These are phyloP conservation scores for Solioccasus polychromus DNA, from an alignment of 768 basidiomycete genomes.

Conservation along the genomic window DNA sequence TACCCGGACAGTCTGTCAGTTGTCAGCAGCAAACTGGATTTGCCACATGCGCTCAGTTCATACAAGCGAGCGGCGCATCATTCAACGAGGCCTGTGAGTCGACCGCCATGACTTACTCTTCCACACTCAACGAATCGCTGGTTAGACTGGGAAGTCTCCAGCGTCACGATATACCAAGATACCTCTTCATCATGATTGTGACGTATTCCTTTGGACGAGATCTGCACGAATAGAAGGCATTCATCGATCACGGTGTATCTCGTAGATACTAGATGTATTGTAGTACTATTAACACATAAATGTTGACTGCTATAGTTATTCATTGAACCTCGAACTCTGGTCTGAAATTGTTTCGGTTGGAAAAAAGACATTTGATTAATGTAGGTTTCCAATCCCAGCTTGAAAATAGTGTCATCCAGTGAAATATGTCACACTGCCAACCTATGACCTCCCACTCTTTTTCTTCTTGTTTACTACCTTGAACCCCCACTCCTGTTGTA, in stretches of 20 bases:
- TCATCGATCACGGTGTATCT: constrained; percentile 14
- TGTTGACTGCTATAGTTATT: too few relatives aligned
- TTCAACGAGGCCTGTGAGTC: constrained; percentile 77
- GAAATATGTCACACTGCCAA: not conserved
- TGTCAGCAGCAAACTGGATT: constrained; percentile 83
- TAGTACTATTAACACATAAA: constrained; percentile 19
- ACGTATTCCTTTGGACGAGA: not conserved
- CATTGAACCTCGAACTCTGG: too few relatives aligned
- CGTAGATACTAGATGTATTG: constrained; percentile 21
- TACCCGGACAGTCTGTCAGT: constrained; percentile 82
- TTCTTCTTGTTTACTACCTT: constrained; percentile 97
- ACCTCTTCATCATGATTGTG: constrained; percentile 21
- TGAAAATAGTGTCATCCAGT: constrained; percentile 21
- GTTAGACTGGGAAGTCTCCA: constrained; percentile 79
- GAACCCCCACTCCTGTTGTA: constrained; percentile 82
- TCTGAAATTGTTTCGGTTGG: not conserved
- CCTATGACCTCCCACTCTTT: constrained; percentile 64
- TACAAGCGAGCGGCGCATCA: constrained; percentile 66
- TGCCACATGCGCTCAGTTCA: constrained; percentile 76
- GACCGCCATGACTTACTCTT: constrained; percentile 2
- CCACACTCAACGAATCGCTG: constrained; percentile 2
- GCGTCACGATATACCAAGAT: constrained; percentile 69
- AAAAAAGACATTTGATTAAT: too few relatives aligned
- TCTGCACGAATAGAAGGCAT: constrained; percentile 12
- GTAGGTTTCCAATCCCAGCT: not conserved